A percentile compares a stretch with the other conserved stretches of the same genome.
Evolutionary conservation across 495 filamentous ascomycete genomes (phyloP).

Genomic region (Penicillium manginii): DNA sequence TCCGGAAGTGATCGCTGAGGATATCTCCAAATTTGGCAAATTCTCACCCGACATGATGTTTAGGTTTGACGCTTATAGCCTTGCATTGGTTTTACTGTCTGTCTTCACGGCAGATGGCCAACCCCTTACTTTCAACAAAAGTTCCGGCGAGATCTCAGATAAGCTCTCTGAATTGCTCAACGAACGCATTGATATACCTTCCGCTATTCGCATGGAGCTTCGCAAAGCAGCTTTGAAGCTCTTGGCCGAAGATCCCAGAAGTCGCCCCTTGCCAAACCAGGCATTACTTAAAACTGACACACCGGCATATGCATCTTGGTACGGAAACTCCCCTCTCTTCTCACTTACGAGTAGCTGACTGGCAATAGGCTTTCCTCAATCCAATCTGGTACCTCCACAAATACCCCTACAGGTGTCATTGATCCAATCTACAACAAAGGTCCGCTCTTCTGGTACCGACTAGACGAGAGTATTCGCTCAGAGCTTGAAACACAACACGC

Average conservation of each 20-base stretch:
- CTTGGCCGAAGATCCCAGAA: constrained; percentile 21
- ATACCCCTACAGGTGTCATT: constrained; percentile 16
- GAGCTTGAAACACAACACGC: constrained; percentile 24
- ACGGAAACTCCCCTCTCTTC: background rate
- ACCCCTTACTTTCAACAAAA: constrained; percentile 3
- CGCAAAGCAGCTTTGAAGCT: constrained; percentile 14
- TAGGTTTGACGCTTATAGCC: constrained; percentile 24
- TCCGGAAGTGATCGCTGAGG: constrained; percentile 19
- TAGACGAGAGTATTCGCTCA: constrained; percentile 18
- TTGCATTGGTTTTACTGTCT: constrained; percentile 21
- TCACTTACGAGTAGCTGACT: background rate
- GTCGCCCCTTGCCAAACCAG: constrained; percentile 17
- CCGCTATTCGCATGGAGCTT: constrained; percentile 11
- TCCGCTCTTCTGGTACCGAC: constrained; percentile 26
- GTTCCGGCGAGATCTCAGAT: constrained; percentile 3
- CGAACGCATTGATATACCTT: constrained; percentile 11
- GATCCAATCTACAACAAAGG: constrained; percentile 31
- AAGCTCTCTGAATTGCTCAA: constrained; percentile 10
- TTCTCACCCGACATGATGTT: constrained; percentile 23
- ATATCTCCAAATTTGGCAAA: constrained; percentile 11
- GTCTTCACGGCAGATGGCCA: constrained; percentile 20
- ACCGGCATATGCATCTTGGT: constrained; percentile 24
- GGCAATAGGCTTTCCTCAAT: constrained; percentile 12
- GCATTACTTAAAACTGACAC: constrained; percentile 18
- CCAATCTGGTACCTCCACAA: constrained; percentile 5